These are phyloP conservation scores for Claviceps paspali DNA, from an alignment of 2,329 filamentous ascomycete species.

Conservation along the genomic window DNA sequence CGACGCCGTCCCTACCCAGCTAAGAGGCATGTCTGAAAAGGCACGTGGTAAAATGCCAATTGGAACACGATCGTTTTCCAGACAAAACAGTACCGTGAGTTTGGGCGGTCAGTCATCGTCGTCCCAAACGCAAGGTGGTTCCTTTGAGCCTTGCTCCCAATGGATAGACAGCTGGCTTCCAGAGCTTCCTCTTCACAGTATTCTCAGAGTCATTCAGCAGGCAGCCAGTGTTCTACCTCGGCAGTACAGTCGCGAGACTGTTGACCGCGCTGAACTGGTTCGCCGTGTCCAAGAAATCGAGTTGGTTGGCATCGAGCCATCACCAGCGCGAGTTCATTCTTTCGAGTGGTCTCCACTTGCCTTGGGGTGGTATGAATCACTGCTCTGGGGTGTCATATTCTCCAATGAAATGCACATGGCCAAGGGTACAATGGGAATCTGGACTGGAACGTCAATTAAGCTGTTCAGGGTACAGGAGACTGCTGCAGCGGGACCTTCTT, in stretches of 20 bases:
- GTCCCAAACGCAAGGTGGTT: constrained; percentile 35
- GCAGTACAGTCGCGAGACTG: constrained; percentile 27
- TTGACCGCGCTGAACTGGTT: constrained; percentile 29
- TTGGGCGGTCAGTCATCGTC: constrained; percentile 50
- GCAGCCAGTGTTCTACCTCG: constrained; percentile 41
- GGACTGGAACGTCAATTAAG: constrained; percentile 81
- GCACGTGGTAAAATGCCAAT: constrained; percentile 91
- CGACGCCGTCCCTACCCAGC: constrained; percentile 66
- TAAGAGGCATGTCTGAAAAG: constrained; percentile 93
- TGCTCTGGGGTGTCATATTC: constrained; percentile 90
- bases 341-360: constrained; percentile 90
- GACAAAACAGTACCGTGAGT: constrained; percentile 80
- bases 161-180: constrained; percentile 96
- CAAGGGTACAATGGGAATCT: constrained; percentile 78
- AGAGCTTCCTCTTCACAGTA: constrained; percentile 75
- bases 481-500: constrained; percentile 59
- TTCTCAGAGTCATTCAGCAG: constrained; percentile 61
- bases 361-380: constrained; percentile 87
- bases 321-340: constrained; percentile 62
- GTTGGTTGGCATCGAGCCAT: constrained; percentile 59
- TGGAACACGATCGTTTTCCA: constrained; percentile 64
- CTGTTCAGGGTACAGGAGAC: constrained; percentile 84
- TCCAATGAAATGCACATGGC: constrained; percentile 76
- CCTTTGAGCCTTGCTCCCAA: constrained; percentile 61
- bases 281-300: constrained; percentile 43